A percentile compares a stretch with the other conserved stretches of the same genome.
These are phyloP conservation scores for Secale cereale DNA, from an alignment of 176 grass and related monocot species.

Conservation along the genomic window DNA sequence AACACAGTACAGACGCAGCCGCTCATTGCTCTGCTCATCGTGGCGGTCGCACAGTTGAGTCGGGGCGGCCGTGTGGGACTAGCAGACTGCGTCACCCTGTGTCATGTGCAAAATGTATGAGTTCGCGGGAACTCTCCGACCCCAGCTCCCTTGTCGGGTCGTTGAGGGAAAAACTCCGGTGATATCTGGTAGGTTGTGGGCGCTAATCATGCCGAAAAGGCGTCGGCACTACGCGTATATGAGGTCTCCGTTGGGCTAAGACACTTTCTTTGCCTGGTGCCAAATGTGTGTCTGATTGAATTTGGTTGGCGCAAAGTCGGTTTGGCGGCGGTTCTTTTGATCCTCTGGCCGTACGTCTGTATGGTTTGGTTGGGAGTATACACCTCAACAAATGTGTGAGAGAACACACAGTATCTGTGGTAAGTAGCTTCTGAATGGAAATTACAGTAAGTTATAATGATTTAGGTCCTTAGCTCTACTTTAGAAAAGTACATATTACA, in stretches of 20 bases:
- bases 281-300: background rate
- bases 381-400: background rate
- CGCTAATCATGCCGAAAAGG: background rate
- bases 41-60: background rate
- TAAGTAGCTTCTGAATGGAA: no score
- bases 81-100: background rate
- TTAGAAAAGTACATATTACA: no score
- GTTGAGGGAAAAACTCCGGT: slow-evolving; percentile 3
- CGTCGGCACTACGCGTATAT: background rate
- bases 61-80: no score
- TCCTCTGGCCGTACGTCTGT: background rate
- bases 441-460: no score
- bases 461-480: no score
- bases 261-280: background rate
- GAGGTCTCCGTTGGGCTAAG: background rate
- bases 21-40: no score
- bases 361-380: background rate
- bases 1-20: no score
- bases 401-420: background rate
- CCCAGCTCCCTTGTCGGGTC: background rate
- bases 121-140: background rate
- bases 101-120: background rate
- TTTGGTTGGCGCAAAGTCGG: background rate
- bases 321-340: background rate
- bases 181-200: background rate